Conservation (phyloP, 2,329 filamentous ascomycete species). For the Ascochyta viciae-villosae region DNA sequence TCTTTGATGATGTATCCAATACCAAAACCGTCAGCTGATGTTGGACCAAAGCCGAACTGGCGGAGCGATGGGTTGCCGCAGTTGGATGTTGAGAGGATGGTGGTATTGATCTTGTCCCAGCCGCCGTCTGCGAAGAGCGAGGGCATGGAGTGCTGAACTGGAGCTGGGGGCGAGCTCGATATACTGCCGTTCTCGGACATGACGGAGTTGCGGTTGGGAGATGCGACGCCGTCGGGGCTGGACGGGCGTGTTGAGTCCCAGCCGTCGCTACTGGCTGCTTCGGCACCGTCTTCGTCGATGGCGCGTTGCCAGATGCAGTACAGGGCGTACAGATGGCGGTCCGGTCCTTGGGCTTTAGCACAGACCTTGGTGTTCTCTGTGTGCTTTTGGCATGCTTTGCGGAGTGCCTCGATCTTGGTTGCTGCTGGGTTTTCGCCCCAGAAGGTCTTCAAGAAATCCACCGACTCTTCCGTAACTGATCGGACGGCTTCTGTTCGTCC, state of each 20-base stretch:
- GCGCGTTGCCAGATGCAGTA: slow-evolving; percentile 94
- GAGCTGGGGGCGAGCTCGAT: slow-evolving; percentile 59
- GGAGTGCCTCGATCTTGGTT: slow-evolving; percentile 84
- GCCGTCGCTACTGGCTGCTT: slow-evolving; percentile 64
- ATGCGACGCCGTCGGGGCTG: slow-evolving; percentile 64
- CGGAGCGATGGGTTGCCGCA: slow-evolving; percentile 94
- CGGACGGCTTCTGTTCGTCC: slow-evolving; percentile 94
- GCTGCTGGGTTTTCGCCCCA: slow-evolving; percentile 89
- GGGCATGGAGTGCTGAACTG: slow-evolving; percentile 65
- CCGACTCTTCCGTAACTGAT: slow-evolving; percentile 79
- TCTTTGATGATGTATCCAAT: slow-evolving; percentile 99
- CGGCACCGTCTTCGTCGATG: slow-evolving; percentile 73
- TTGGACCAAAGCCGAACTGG: slow-evolving; percentile 96
- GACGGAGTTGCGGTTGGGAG: slow-evolving; percentile 61
- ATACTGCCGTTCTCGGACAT: slow-evolving; percentile 58
- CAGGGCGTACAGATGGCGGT: slow-evolving; percentile 91
- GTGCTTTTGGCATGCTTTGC: slow-evolving; percentile 83
- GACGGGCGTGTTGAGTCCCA: slow-evolving; percentile 48
- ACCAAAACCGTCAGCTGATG: slow-evolving; percentile 91
- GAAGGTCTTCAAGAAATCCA: slow-evolving; percentile 91
- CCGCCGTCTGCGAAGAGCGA: slow-evolving; percentile 85
- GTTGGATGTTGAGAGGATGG: slow-evolving; percentile 95
- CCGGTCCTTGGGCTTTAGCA: slow-evolving; percentile 87
- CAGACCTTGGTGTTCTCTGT: slow-evolving; percentile 81
- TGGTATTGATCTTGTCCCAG: slow-evolving; percentile 95